Percentiles rank a stretch among this genome's conserved stretches.
phyloP scores from a whole-genome alignment of 169 alveolate genomes.

The Pseudocohnilembus persalinus region DNA sequence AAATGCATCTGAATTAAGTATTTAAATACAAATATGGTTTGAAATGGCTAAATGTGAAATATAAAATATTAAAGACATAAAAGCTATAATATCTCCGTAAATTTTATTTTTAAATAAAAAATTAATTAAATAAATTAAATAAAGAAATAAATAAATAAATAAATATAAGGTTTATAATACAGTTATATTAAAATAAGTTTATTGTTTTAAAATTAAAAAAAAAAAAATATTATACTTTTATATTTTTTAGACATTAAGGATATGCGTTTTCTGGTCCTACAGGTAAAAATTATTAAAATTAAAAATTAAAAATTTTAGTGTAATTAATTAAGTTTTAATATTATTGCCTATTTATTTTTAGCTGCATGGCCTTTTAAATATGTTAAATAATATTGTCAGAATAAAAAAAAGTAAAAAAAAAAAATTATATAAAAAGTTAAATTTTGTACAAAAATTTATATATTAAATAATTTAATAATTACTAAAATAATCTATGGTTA shows the following conservation, averaged over 20 bases:
- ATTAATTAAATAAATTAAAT: no score
- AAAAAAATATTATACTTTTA: no score
- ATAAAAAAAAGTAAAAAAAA: neutral
- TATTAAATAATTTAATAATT: neutral
- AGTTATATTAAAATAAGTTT: no score
- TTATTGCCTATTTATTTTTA: no score
- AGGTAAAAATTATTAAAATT: neutral
- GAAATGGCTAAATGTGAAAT: conserved; percentile 51
- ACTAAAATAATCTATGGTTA: neutral
- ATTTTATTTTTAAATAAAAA: neutral
- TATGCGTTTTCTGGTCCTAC: conserved; percentile 54
- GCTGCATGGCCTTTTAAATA: conserved; percentile 52
- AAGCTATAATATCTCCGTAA: conserved; percentile 57
- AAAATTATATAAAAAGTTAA: no score
- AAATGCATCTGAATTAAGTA: conserved; percentile 35
- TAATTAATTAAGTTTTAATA: no score
- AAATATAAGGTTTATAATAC: no score
- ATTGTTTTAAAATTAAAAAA: no score
- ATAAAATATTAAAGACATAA: conserved; percentile 25
- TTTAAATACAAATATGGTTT: conserved; percentile 48
- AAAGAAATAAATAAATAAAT: no score
- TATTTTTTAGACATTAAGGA: conserved; percentile 62
- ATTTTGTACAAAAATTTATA: neutral
- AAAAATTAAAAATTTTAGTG: no score
- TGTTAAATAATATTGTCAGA: conserved; percentile 17